Evolutionary conservation across 2,329 filamentous ascomycete genomes (phyloP), one percentile per base, ranked within the genome.

Genomic region (Tolypocladium ophioglossoides): DNA sequence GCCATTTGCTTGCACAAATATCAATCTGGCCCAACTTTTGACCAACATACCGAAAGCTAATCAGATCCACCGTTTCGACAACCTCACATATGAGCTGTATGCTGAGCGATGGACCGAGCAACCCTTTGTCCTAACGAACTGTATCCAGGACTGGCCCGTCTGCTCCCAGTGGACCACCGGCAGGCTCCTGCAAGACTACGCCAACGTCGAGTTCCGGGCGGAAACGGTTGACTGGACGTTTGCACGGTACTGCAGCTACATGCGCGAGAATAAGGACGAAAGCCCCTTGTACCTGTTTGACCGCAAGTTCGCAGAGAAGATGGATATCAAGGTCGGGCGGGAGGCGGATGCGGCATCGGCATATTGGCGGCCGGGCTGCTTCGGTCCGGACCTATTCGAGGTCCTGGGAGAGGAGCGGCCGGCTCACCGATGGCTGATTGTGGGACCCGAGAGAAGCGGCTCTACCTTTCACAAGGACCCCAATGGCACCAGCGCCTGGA

Each of bases 181-280:
- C n/a, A 71, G 71, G 11, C 76, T 97, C 1, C 73, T 86, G 1
- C 63, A 74, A n/a, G 74, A 76, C 56, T 90, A 91, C 66, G 74
- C 78, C 1, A 71, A 84, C 51, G 78, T 86, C 3, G 77, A 80
- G 51, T 96, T 97, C 70, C 83, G 90, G 41, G 92, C 92, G 11
- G 94, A 97, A 75, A 87, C 91, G 0, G 91, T 97, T 6, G 90
- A 96, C 71, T 97, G 92, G 92, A 82, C 85, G 0, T 80, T 96
- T 58, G 75, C 78, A n/a, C 87, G 82, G 0, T 97, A 97, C 68
- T 75, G 85, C 58, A 75, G 83, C 47, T 99, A 97, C 70, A 89
- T 96, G 86, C 74, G 77, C 44, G 79, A 87, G 65, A 92, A 82
- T 65, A 73, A 73, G 20, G 92, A 97, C 60, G 94, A 97, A 71